These are phyloP conservation scores for Penicillium sclerotigenum DNA, from an alignment of 2,329 filamentous ascomycete species.

Conservation along the genomic window DNA sequence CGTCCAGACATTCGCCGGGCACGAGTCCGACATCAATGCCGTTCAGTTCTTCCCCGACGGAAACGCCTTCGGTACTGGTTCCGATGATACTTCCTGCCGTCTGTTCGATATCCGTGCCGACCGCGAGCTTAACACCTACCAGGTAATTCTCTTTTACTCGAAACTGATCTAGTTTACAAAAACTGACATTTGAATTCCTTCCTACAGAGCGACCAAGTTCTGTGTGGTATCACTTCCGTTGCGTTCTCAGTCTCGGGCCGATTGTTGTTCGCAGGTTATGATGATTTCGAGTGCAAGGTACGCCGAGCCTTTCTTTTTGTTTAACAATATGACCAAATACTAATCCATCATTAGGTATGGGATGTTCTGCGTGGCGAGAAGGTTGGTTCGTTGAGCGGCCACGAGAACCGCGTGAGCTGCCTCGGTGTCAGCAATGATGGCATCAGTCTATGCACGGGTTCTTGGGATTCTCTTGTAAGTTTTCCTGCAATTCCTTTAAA, in stretches of 20 bases:
- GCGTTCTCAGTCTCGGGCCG: slow-evolving; percentile 96
- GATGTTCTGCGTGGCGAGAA: slow-evolving; percentile 95
- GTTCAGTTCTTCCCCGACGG: slow-evolving; percentile 99
- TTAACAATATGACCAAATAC: background rate
- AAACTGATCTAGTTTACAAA: slow-evolving; percentile 5
- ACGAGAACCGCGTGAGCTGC: slow-evolving; percentile 98
- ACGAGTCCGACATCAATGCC: slow-evolving; percentile 98
- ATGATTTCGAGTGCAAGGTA: slow-evolving; percentile 99
- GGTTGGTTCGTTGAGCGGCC: slow-evolving; percentile 91
- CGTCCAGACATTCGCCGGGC: slow-evolving; percentile 95
- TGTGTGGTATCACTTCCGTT: slow-evolving; percentile 97
- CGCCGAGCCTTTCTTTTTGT: slow-evolving; percentile 27
- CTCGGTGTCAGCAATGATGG: slow-evolving; percentile 98
- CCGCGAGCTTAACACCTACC: slow-evolving; percentile 68
- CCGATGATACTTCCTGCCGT: slow-evolving; percentile 94
- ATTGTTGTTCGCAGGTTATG: slow-evolving; percentile 93
- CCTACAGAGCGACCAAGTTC: slow-evolving; percentile 86
- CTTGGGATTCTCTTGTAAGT: slow-evolving; percentile 97
- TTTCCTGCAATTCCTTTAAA: background rate
- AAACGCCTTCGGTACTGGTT: slow-evolving; percentile 96
- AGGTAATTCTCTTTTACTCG: slow-evolving; percentile 47
- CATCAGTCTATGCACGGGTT: slow-evolving; percentile 98
- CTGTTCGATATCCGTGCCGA: slow-evolving; percentile 98
- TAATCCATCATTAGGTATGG: slow-evolving; percentile 70
- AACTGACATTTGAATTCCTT: slow-evolving; percentile 4